Conservation (phyloP, 2,329 filamentous ascomycete genomes). For the Xylariaceae sp. region DNA sequence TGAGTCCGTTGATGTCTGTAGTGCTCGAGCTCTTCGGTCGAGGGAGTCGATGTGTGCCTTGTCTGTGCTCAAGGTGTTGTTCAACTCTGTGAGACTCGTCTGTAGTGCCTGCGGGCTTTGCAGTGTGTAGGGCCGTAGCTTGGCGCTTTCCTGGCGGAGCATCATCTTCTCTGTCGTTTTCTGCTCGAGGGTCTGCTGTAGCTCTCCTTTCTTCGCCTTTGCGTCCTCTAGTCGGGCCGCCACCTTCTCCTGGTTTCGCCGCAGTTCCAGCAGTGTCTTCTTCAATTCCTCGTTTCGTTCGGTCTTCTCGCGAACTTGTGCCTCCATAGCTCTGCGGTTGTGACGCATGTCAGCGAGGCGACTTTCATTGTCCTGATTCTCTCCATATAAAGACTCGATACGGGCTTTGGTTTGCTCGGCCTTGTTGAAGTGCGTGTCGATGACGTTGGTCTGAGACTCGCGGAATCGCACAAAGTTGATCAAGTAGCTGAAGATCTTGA, state of each 20-base stretch:
- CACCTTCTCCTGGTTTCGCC: slow-evolving; percentile 78
- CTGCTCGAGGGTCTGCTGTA: slow-evolving; percentile 70
- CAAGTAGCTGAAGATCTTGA: slow-evolving; percentile 94
- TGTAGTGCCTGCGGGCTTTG: slow-evolving; percentile 85
- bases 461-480: slow-evolving; percentile 99
- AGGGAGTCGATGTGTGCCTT: slow-evolving; percentile 83
- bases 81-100: slow-evolving; percentile 75
- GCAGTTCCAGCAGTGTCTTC: slow-evolving; percentile 73
- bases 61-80: slow-evolving; percentile 72
- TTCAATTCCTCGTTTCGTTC: slow-evolving; percentile 85
- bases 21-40: slow-evolving; percentile 80
- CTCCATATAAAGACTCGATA: slow-evolving; percentile 80
- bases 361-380: slow-evolving; percentile 84
- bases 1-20: slow-evolving; percentile 89
- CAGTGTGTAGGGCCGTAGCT: slow-evolving; percentile 86
- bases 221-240: slow-evolving; percentile 79
- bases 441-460: slow-evolving; percentile 83
- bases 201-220: slow-evolving; percentile 73
- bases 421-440: slow-evolving; percentile 92
- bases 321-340: slow-evolving; percentile 77
- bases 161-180: slow-evolving; percentile 68
- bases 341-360: slow-evolving; percentile 77
- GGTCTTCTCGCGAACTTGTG: slow-evolving; percentile 78
- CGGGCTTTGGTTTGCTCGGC: slow-evolving; percentile 80
- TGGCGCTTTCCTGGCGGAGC: slow-evolving; percentile 79